phyloP scores from a whole-genome alignment of 345 rosid genomes.

The Populus deltoides region DNA sequence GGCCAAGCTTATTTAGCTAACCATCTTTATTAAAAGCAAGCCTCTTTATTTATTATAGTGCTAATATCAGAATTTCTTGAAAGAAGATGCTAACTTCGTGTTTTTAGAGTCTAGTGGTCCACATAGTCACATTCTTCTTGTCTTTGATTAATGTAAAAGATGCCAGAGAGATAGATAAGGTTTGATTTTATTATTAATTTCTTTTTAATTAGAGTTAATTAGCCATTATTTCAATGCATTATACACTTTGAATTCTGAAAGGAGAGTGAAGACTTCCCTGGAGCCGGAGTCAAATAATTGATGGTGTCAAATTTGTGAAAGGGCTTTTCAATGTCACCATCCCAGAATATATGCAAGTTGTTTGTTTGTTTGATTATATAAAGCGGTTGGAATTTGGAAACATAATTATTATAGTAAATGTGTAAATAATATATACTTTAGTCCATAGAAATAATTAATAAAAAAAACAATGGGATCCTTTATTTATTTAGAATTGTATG shows the following conservation, averaged over 20 bases:
- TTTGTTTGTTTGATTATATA: background rate
- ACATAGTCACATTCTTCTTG: background rate
- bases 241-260: background rate
- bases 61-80: background rate
- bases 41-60: background rate
- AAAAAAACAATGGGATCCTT: background rate
- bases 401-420: background rate
- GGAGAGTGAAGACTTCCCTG: background rate
- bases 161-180: background rate
- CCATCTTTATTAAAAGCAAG: background rate
- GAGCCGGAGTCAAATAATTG: background rate
- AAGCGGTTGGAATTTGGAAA: conserved; percentile 9
- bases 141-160: background rate
- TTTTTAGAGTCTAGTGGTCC: background rate
- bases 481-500: background rate
- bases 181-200: too few relatives aligned
- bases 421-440: background rate
- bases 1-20: background rate
- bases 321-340: conserved; percentile 12
- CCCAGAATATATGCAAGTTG: background rate
- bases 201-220: background rate
- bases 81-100: background rate
- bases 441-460: background rate
- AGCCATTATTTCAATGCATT: background rate
- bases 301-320: background rate